Conservation (phyloP, 192 early-diverging fungal genomes). For the Backusella mclennaniae region DNA sequence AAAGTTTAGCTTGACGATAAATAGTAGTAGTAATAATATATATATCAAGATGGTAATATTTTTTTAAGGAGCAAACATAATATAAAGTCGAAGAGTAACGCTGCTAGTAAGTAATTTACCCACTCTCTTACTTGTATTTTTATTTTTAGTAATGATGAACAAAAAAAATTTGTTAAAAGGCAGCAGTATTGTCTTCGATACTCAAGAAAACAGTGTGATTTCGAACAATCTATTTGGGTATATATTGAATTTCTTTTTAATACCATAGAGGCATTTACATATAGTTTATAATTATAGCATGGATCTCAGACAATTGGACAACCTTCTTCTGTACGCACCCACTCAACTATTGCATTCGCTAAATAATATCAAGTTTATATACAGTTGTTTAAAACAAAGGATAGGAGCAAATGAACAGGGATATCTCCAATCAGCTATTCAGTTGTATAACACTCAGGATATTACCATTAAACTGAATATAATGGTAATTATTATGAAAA, state of each 20-base stretch:
- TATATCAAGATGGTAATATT: constrained; percentile 17
- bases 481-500: constrained; percentile 10
- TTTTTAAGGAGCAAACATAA: constrained; percentile 10
- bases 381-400: neutral
- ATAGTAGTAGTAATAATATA: no score
- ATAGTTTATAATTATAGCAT: constrained; percentile 2
- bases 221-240: constrained; percentile 29
- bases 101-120: constrained; percentile 13
- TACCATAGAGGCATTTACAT: neutral
- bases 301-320: constrained; percentile 14
- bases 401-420: constrained; percentile 12
- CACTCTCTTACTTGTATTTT: neutral
- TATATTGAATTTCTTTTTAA: neutral
- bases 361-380: neutral
- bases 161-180: neutral
- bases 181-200: constrained; percentile 13
- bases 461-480: constrained; percentile 24
- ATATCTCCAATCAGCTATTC: constrained; percentile 16
- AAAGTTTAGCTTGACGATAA: neutral
- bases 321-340: neutral
- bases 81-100: neutral
- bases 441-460: constrained; percentile 13
- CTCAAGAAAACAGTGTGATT: constrained; percentile 18
- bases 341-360: neutral
- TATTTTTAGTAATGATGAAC: neutral